A percentile compares a stretch with the other conserved stretches of the same genome.
Evolutionary conservation across 1,284 basidiomycete species (phyloP).

Genomic region (Trichosporon coremiiforme): DNA sequence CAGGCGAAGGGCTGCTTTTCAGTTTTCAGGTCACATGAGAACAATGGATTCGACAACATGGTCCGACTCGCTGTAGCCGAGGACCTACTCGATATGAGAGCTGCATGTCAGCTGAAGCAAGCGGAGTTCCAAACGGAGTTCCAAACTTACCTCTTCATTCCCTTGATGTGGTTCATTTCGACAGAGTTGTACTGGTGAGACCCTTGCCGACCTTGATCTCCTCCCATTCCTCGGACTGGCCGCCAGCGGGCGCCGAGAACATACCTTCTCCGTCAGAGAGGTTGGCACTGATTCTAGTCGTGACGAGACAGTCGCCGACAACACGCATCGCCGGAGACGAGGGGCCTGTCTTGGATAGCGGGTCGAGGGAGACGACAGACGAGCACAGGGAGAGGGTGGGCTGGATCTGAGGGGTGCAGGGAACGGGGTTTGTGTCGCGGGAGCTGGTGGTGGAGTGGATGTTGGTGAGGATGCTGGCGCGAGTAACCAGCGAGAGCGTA

Average conservation of each 20-base stretch:
- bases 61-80: conserved; percentile 94
- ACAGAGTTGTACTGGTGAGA: conserved; percentile 94
- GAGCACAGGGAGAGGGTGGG: conserved; percentile 53
- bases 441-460: conserved; percentile 23
- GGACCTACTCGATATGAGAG: conserved; percentile 72
- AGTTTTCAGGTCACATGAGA: conserved; percentile 34
- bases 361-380: conserved; percentile 55
- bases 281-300: conserved; percentile 16
- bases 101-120: conserved; percentile 57
- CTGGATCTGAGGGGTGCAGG: conserved; percentile 51
- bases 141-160: conserved; percentile 79
- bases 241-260: not conserved
- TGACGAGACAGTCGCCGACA: conserved; percentile 34
- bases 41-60: conserved; percentile 90
- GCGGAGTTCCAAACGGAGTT: no score
- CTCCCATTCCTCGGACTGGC: conserved; percentile 64
- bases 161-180: conserved; percentile 86
- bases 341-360: conserved; percentile 43
- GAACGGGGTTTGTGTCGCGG: conserved; percentile 33
- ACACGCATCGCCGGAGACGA: conserved; percentile 44
- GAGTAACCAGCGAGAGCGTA: conserved; percentile 22
- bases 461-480: conserved; percentile 21
- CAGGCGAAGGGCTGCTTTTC: not conserved
- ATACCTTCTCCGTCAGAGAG: conserved; percentile 9
- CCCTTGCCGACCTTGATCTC: conserved; percentile 89